Evolutionary conservation across 2,329 filamentous ascomycete species (phyloP).

Genomic region (Ceratocystis alfenasii): DNA sequence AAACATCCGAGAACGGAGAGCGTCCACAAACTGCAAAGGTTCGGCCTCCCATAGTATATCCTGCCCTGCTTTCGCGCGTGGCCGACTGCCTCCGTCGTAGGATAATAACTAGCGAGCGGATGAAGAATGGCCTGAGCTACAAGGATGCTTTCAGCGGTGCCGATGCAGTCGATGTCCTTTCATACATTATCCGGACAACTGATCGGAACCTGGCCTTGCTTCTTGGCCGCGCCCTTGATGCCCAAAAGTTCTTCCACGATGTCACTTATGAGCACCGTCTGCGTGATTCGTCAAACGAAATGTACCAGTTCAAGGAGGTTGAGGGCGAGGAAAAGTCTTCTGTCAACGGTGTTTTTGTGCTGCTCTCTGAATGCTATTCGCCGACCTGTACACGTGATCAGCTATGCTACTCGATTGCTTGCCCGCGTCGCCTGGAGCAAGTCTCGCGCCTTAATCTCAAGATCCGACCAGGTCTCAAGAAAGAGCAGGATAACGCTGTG

Average conservation of each 20-base stretch:
- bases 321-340: conserved; percentile 56
- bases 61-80: conserved; percentile 83
- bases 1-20: conserved; percentile 38
- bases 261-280: conserved; percentile 94
- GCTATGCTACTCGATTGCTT: conserved; percentile 95
- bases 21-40: conserved; percentile 49
- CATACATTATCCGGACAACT: conserved; percentile 93
- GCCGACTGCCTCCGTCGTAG: conserved; percentile 85
- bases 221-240: conserved; percentile 81
- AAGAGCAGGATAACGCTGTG: conserved; percentile 43
- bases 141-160: conserved; percentile 94
- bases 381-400: conserved; percentile 93
- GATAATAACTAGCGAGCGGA: conserved; percentile 72
- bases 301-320: conserved; percentile 77
- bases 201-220: conserved; percentile 89
- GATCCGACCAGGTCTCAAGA: conserved; percentile 74
- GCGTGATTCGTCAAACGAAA: conserved; percentile 83
- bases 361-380: conserved; percentile 94
- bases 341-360: conserved; percentile 92
- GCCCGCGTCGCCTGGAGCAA: conserved; percentile 83
- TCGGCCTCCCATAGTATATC: conserved; percentile 78
- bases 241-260: conserved; percentile 98
- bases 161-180: conserved; percentile 89
- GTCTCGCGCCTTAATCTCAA: conserved; percentile 90
- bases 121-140: conserved; percentile 94